Evolutionary conservation across 345 rosid genomes (phyloP).

Genomic region (Carallia brachiata): DNA sequence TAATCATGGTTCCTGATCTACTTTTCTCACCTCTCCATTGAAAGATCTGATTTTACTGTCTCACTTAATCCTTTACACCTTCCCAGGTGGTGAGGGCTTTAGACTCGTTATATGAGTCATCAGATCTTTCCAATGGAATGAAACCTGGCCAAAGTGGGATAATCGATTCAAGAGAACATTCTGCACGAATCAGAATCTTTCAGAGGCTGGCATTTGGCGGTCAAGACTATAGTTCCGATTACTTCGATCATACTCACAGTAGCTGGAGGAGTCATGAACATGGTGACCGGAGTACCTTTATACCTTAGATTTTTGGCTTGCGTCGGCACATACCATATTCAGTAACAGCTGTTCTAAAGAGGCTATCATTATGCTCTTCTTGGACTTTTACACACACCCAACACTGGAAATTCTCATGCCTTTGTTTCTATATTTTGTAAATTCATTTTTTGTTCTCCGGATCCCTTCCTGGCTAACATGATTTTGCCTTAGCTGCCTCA

Average conservation of each 20-base stretch:
- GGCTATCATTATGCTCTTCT: too few relatives aligned
- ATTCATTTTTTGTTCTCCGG: too few relatives aligned
- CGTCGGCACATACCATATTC: too few relatives aligned
- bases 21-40: neutral
- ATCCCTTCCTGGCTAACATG: too few relatives aligned
- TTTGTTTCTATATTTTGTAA: too few relatives aligned
- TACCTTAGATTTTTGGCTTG: conserved; percentile 26
- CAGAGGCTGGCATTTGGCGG: conserved; percentile 93
- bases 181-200: conserved; percentile 94
- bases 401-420: too few relatives aligned
- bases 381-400: too few relatives aligned
- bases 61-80: neutral
- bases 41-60: conserved; percentile 1
- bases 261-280: conserved; percentile 81
- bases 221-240: conserved; percentile 78
- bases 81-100: conserved; percentile 83
- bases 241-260: conserved; percentile 56
- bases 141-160: conserved; percentile 91
- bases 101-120: conserved; percentile 61
- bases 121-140: conserved; percentile 86
- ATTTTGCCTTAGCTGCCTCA: too few relatives aligned
- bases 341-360: too few relatives aligned
- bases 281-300: conserved; percentile 31
- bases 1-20: conserved; percentile 10
- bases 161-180: conserved; percentile 69